Evolutionary conservation across 106 monocot species (phyloP), one percentile per base, ranked within the genome.

Genomic region (Dendrobium officinale): DNA sequence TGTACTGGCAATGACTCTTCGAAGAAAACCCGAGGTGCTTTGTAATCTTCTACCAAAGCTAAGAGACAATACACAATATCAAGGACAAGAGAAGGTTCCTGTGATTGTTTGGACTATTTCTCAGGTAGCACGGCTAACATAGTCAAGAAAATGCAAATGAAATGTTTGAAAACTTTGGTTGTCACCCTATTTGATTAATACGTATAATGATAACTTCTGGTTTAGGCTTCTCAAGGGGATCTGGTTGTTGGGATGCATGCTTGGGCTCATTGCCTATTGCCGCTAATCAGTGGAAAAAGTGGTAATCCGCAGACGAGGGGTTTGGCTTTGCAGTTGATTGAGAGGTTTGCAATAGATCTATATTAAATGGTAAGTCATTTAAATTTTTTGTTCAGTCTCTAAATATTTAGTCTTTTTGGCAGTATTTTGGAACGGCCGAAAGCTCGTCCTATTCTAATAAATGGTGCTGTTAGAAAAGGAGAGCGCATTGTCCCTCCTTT

Each of bases 391-490:
- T 72, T 40, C 74, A 8, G 6, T n/a, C 7, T 19, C 74, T 74
- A 19, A 74, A n/a, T n/a, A 20, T 74, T 74, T 43, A 2, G 19
- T 13, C 22, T 42, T 9, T 17, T 42, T 20, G 4, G 19, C 81
- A 99, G 99, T 73, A 82, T 93, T 77, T 75, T 99, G 79, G 85
- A 87, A 18, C 84, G 44, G 15, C 87, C 91, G 43, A 99, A 99
- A 84, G 91, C 91, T 59, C 87, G 87, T n/a, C 33, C 89, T 66
- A 88, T 95, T 79, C 85, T 99, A 77, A 73, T 91, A 73, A 93
- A 99, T 85, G 92, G 95, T 79, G 91, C 91, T 78, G 90, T 95
- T 20, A 93, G 95, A 76, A 99, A 93, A 84, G 95, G 99, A 67
- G 99, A 99, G 44, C 91, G 99, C 22, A 42, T 99, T 37, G 83